A percentile compares a stretch with the other conserved stretches of the same genome.
phyloP scores from a whole-genome alignment of 164 flowering plant genomes.

The Cinnamomum micranthum region DNA sequence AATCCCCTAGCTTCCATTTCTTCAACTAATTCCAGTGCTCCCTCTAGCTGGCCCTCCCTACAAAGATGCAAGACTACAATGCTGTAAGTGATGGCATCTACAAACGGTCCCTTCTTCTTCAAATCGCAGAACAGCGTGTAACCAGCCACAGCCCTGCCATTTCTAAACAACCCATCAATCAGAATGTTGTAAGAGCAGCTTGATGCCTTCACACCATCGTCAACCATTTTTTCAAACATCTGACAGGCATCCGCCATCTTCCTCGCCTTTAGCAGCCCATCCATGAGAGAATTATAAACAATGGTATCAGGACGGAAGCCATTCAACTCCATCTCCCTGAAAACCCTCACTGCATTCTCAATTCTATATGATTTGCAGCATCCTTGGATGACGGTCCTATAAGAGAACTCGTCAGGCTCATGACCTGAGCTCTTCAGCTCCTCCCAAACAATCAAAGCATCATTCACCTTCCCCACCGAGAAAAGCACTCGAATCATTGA shows the following conservation, averaged over 20 bases:
- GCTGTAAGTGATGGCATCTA: slow-evolving; percentile 77
- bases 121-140: slow-evolving; percentile 72
- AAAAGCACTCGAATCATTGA: slow-evolving; percentile 72
- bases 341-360: slow-evolving; percentile 60
- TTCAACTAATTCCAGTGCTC: slow-evolving; percentile 62
- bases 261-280: slow-evolving; percentile 76
- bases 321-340: slow-evolving; percentile 73
- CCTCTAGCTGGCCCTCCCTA: slow-evolving; percentile 59
- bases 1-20: slow-evolving; percentile 91
- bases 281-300: slow-evolving; percentile 76
- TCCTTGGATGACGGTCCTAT: slow-evolving; percentile 71
- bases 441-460: slow-evolving; percentile 71
- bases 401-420: slow-evolving; percentile 70
- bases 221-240: slow-evolving; percentile 79
- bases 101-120: slow-evolving; percentile 85
- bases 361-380: slow-evolving; percentile 60
- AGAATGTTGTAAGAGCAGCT: slow-evolving; percentile 83
- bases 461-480: slow-evolving; percentile 65
- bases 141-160: slow-evolving; percentile 80
- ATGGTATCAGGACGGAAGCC: slow-evolving; percentile 53
- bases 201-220: slow-evolving; percentile 66
- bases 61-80: slow-evolving; percentile 68
- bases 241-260: slow-evolving; percentile 75
- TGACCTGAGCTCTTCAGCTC: slow-evolving; percentile 80
- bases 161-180: slow-evolving; percentile 77